These are phyloP conservation scores for Phoma sp. DNA, from an alignment of 2,329 filamentous ascomycete genomes.

Conservation along the genomic window DNA sequence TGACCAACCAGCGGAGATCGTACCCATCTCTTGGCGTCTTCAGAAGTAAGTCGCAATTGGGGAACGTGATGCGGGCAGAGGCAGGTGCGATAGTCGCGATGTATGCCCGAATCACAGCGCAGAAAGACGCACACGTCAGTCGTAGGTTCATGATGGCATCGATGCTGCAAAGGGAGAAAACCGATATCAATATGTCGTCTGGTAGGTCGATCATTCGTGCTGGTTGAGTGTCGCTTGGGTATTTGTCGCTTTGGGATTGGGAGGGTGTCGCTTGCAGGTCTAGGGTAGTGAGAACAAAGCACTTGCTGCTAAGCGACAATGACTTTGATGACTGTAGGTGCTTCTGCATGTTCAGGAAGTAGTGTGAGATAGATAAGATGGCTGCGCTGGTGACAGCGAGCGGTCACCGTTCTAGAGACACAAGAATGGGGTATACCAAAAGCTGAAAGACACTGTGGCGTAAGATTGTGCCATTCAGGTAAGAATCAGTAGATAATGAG, in stretches of 20 bases:
- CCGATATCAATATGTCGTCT: constrained; percentile 24
- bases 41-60: constrained; percentile 12
- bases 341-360: background rate
- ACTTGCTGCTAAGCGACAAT: background rate
- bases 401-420: background rate
- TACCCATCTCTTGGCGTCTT: constrained; percentile 6
- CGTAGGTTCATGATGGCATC: constrained; percentile 15
- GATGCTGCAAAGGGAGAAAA: constrained; percentile 15
- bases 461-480: constrained; percentile 1
- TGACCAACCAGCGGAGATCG: constrained; percentile 19
- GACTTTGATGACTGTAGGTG: background rate
- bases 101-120: constrained; percentile 17
- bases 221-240: constrained; percentile 1
- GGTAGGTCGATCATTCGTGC: constrained; percentile 20
- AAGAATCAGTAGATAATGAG: background rate
- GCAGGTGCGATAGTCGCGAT: constrained; percentile 24
- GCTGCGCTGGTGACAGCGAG: background rate
- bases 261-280: background rate
- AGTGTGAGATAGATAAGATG: background rate
- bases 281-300: background rate
- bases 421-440: background rate
- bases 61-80: constrained; percentile 21
- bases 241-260: constrained; percentile 15
- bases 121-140: constrained; percentile 11
- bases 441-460: background rate